phyloP scores from a whole-genome alignment of 2,329 filamentous ascomycete species.

The Scedosporium boydii region DNA sequence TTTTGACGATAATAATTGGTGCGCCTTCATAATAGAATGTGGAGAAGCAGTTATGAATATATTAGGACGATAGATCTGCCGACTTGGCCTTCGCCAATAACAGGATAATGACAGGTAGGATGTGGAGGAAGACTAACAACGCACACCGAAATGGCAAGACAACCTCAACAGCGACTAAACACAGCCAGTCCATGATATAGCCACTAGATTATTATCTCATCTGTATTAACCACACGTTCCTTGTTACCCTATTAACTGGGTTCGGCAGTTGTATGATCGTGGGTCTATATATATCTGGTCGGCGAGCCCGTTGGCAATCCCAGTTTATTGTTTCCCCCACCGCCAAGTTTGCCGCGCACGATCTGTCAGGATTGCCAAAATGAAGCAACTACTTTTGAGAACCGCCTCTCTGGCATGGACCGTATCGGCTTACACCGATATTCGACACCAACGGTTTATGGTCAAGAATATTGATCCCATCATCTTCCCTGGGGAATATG shows the following conservation, averaged over 20 bases:
- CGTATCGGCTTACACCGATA: constrained; percentile 14
- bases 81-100: neutral
- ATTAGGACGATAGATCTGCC: neutral
- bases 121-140: no score
- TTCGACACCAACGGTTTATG: constrained; percentile 18
- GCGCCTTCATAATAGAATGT: neutral
- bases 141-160: no score
- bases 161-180: no score
- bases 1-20: neutral
- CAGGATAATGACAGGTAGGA: neutral
- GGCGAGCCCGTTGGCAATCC: neutral
- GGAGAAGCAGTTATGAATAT: neutral
- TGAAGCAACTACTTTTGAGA: neutral
- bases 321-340: neutral
- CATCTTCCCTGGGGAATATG: constrained; percentile 20
- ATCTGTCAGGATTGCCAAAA: neutral
- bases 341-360: neutral
- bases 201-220: neutral
- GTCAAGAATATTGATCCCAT: constrained; percentile 25
- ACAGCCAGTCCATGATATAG: neutral
- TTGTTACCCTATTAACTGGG: neutral
- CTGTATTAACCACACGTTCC: neutral
- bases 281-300: neutral
- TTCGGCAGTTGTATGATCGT: neutral
- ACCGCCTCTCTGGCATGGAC: neutral